Evolutionary conservation across 371 early-diverging fungal species (phyloP).

Genomic region (Zychaea mexicana): DNA sequence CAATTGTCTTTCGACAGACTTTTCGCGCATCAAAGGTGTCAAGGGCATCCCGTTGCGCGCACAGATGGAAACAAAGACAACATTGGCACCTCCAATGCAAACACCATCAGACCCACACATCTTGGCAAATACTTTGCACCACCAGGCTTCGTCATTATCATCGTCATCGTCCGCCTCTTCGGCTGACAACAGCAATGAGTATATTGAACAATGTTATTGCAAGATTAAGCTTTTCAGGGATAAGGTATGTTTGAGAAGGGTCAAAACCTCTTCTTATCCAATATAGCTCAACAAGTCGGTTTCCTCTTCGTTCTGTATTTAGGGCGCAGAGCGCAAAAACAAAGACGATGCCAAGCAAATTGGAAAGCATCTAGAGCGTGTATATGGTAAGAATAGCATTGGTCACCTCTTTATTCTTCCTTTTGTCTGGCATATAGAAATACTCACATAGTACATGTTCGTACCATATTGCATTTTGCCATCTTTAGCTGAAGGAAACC

Average conservation of each 20-base stretch:
- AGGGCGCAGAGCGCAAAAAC: constrained; percentile 64
- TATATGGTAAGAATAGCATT: constrained; percentile 38
- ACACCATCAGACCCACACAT: no score
- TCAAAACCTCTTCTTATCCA: background rate
- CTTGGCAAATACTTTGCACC: background rate
- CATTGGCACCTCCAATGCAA: background rate
- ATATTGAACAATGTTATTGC: constrained; percentile 62
- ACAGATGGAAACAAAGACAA: constrained; percentile 28
- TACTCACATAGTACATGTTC: no score
- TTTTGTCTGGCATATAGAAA: no score
- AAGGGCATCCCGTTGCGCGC: constrained; percentile 80
- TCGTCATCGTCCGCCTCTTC: background rate
- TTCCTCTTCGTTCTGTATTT: no score
- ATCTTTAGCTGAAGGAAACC: constrained; percentile 17
- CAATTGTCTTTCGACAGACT: constrained; percentile 83
- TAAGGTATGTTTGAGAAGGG: constrained; percentile 51
- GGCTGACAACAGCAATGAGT: constrained; percentile 6
- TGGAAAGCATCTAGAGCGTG: constrained; percentile 57
- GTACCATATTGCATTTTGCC: background rate
- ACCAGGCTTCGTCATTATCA: no score
- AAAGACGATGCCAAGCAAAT: constrained; percentile 65
- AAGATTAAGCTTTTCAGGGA: constrained; percentile 80
- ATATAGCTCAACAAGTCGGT: no score
- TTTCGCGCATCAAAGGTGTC: constrained; percentile 83
- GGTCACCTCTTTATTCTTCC: no score